Conservation (phyloP, 352 stramenopile genomes). For the Globisporangium splendens region DNA sequence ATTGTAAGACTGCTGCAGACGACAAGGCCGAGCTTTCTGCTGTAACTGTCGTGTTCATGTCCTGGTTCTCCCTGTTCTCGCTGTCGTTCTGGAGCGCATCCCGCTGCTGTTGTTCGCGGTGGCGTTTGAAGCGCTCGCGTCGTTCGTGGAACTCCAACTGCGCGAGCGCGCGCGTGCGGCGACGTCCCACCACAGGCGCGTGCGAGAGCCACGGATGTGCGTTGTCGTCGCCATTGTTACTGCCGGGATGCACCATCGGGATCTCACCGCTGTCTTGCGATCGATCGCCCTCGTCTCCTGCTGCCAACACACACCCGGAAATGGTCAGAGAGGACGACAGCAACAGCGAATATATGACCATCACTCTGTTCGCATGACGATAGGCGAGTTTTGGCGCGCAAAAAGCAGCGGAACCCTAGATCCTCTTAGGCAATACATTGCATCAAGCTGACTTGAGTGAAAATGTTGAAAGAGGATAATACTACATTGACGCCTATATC, state of each 20-base stretch:
- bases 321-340: no score
- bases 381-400: not conserved
- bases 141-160: constrained; percentile 23
- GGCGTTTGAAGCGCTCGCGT: constrained; percentile 28
- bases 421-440: not conserved
- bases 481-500: no score
- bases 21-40: not conserved
- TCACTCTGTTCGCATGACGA: not conserved
- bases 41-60: not conserved
- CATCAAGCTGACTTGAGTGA: no score
- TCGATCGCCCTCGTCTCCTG: not conserved
- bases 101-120: constrained; percentile 11
- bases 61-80: not conserved
- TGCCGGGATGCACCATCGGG: no score
- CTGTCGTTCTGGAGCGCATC: not conserved
- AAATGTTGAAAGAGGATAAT: no score
- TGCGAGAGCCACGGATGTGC: constrained; percentile 1
- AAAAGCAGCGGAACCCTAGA: not conserved
- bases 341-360: not conserved
- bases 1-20: not conserved
- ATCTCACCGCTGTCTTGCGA: not conserved
- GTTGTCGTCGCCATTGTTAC: not conserved
- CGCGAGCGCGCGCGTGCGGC: constrained; percentile 30
- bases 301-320: not conserved
- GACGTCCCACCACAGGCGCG: constrained; percentile 10